Conservation (phyloP, 495 filamentous ascomycete genomes). For the Podospora pseudopauciseta region DNA sequence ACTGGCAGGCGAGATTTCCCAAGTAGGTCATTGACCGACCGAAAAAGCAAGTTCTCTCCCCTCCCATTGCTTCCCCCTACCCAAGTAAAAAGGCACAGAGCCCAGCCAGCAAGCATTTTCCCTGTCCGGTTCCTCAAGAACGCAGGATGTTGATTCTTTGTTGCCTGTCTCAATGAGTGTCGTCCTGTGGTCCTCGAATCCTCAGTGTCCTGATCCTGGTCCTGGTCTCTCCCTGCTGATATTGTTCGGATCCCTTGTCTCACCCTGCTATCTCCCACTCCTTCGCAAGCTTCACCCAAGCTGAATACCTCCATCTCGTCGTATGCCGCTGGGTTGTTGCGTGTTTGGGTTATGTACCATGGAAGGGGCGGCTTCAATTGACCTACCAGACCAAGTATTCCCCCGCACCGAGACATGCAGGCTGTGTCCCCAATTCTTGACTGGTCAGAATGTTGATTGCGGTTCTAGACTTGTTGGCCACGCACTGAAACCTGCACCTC, state of each 20-base stretch:
- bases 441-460: too few relatives aligned
- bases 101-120: not conserved
- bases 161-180: not conserved
- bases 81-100: not conserved
- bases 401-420: conserved; percentile 4
- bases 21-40: not conserved
- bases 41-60: not conserved
- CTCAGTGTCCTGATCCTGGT: not conserved
- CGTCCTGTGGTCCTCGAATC: not conserved
- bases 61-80: not conserved
- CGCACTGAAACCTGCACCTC: not conserved
- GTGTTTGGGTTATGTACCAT: not conserved
- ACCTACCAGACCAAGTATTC: not conserved
- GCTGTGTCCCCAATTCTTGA: not conserved
- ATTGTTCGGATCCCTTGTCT: not conserved
- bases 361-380: not conserved
- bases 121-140: not conserved
- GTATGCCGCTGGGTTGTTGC: not conserved
- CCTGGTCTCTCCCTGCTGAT: not conserved
- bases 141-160: not conserved
- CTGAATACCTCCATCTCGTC: not conserved
- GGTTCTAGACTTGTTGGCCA: not conserved
- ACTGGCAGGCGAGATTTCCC: not conserved
- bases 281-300: not conserved
- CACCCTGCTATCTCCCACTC: not conserved